Percentiles rank a stretch among this genome's conserved stretches.
phyloP scores from a whole-genome alignment of 2,329 filamentous ascomycete genomes.

The Akanthomyces lecanii region DNA sequence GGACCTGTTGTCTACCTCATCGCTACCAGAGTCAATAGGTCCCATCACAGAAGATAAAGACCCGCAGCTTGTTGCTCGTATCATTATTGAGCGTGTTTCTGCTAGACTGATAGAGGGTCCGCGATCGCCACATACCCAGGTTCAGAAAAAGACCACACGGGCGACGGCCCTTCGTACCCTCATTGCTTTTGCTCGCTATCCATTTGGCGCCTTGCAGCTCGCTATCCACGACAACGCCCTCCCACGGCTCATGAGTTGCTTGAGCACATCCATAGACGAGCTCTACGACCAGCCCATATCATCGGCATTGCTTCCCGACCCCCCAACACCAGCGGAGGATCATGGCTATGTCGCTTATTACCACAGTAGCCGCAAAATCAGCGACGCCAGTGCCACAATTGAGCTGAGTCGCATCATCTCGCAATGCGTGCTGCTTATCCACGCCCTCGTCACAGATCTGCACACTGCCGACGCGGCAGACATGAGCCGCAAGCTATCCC shows the following conservation, averaged over 20 bases:
- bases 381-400: neutral
- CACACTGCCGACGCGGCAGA: slow-evolving; percentile 47
- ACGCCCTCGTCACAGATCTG: slow-evolving; percentile 48
- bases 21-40: slow-evolving; percentile 60
- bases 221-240: slow-evolving; percentile 65
- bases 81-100: slow-evolving; percentile 59
- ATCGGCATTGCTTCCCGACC: slow-evolving; percentile 3
- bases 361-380: slow-evolving; percentile 13
- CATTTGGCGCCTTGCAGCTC: slow-evolving; percentile 61
- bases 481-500: slow-evolving; percentile 66
- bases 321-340: slow-evolving; percentile 7
- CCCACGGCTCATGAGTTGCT: slow-evolving; percentile 67
- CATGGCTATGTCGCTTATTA: slow-evolving; percentile 2
- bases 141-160: slow-evolving; percentile 40
- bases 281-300: slow-evolving; percentile 57
- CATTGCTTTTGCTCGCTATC: slow-evolving; percentile 56
- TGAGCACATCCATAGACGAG: slow-evolving; percentile 63
- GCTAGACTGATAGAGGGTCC: slow-evolving; percentile 57
- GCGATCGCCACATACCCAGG: slow-evolving; percentile 31
- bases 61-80: slow-evolving; percentile 38
- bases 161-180: slow-evolving; percentile 50
- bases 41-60: slow-evolving; percentile 50
- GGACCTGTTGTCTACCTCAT: slow-evolving; percentile 62
- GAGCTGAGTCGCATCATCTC: slow-evolving; percentile 45
- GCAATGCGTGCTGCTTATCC: slow-evolving; percentile 45